Evolutionary conservation across 139 green algal genomes (phyloP), one percentile per base, ranked within the genome.

Genomic region (Choricystis sp.): DNA sequence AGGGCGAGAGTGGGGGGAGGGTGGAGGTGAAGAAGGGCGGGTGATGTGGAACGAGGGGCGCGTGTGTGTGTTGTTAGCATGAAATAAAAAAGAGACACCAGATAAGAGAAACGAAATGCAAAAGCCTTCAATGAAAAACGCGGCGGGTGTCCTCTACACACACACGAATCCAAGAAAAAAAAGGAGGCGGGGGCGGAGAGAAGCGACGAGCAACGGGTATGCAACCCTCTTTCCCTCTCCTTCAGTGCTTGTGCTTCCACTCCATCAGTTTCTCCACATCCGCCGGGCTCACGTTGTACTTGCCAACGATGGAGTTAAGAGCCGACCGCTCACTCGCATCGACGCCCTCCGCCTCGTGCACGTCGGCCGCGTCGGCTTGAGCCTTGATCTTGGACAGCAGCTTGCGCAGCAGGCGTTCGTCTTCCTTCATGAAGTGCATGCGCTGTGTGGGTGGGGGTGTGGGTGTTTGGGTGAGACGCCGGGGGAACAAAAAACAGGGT

Each of bases 371-470:
- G 25, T 71, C 66, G 19, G 70, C 73, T 29, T 68, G 52, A 21
- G 31, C 31, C 31, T 63, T 49, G 9, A 79, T 63, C 58, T 77
- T 77, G n/a, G 19, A 16, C 56, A 79, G 70, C 66, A 79, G 66
- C 62, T 71, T 66, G 27, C 68, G 68, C 62, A 79, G 72, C 3
- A 72, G n/a, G 29, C 58, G 49, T 58, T 79, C 74, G 4, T 79
- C 74, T 56, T 78, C 74, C 66, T 78, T 52, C 40, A 21, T 52
- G 16, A 52, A 52, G 40, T 52, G 16, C 9, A 52, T 16, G 40
- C 16, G 9, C 40, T 52, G 40, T 52, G 9, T 52, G 40, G 40
- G 9, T 9, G 40, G 40, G 16, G 40, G n/a, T n/a, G n/a, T n/a
- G n/a, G n/a, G n/a, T n/a, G n/a, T n/a, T n/a, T n/a, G n/a, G n/a